Evolutionary conservation across 2,329 filamentous ascomycete species (phyloP).

Genomic region (Aspergillus brasiliensis): DNA sequence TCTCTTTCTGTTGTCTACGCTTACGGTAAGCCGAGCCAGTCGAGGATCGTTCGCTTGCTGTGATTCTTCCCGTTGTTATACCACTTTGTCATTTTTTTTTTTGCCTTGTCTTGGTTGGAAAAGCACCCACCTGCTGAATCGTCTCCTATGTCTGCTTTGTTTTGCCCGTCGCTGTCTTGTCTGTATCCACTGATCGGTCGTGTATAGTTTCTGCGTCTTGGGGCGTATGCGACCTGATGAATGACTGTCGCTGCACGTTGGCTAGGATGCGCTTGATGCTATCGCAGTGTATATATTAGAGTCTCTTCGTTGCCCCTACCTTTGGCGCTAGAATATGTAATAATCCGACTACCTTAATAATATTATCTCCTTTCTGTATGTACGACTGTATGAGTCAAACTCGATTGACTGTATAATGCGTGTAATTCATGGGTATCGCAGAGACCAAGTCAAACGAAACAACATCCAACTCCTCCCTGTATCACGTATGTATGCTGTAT

Average conservation of each 20-base stretch:
- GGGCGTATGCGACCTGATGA: constrained; percentile 19
- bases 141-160: constrained; percentile 8
- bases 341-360: constrained; percentile 33
- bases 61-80: constrained; percentile 24
- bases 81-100: constrained; percentile 19
- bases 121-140: constrained; percentile 15
- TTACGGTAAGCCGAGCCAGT: constrained; percentile 15
- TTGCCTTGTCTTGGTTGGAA: constrained; percentile 15
- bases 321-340: constrained; percentile 38
- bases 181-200: constrained; percentile 22
- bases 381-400: neutral
- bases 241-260: constrained; percentile 22
- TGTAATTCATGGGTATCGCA: constrained; percentile 3
- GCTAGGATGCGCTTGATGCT: constrained; percentile 29
- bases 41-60: constrained; percentile 25
- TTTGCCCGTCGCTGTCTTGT: constrained; percentile 13
- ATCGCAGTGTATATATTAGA: constrained; percentile 39
- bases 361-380: constrained; percentile 11
- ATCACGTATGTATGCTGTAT: too few relatives aligned
- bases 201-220: constrained; percentile 23
- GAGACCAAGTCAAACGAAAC: neutral
- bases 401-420: neutral
- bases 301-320: constrained; percentile 21
- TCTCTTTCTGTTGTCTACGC: constrained; percentile 12
- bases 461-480: neutral